Evolutionary conservation across 2,329 filamentous ascomycete genomes (phyloP).

Genomic region (Cytospora piceicola): DNA sequence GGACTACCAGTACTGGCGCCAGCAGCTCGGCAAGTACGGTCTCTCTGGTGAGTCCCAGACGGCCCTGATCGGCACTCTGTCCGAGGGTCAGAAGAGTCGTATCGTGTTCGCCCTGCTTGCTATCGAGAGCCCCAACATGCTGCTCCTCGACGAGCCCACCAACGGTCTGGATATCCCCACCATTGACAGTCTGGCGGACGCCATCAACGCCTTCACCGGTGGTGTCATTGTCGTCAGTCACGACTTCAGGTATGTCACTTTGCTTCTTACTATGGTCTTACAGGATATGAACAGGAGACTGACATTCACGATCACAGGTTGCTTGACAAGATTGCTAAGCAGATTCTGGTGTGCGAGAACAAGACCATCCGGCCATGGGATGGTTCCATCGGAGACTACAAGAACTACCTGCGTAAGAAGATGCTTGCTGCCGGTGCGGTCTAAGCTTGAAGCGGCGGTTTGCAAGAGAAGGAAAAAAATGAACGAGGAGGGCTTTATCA

Average conservation of each 20-base stretch:
- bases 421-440: slow-evolving; percentile 89
- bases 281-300: slow-evolving; percentile 32
- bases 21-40: slow-evolving; percentile 94
- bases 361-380: slow-evolving; percentile 91
- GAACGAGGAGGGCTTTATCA: not conserved
- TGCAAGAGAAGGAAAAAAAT: slow-evolving; percentile 25
- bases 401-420: slow-evolving; percentile 99
- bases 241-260: slow-evolving; percentile 84
- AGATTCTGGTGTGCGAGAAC: slow-evolving; percentile 99
- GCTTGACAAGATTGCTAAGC: slow-evolving; percentile 99
- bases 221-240: slow-evolving; percentile 98
- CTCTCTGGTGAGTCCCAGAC: slow-evolving; percentile 93
- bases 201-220: slow-evolving; percentile 93
- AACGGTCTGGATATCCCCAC: slow-evolving; percentile 99
- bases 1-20: slow-evolving; percentile 99
- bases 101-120: slow-evolving; percentile 97
- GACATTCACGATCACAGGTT: slow-evolving; percentile 58
- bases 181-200: slow-evolving; percentile 95
- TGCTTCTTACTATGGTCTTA: slow-evolving; percentile 5
- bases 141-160: slow-evolving; percentile 96
- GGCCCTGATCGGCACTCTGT: slow-evolving; percentile 95
- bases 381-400: slow-evolving; percentile 90
- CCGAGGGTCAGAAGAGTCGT: slow-evolving; percentile 96
- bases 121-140: slow-evolving; percentile 96
- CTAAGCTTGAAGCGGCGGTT: slow-evolving; percentile 51